Evolutionary conservation across 768 basidiomycete genomes (phyloP).

Genomic region (Lanmaoa pseudosensibilis): DNA sequence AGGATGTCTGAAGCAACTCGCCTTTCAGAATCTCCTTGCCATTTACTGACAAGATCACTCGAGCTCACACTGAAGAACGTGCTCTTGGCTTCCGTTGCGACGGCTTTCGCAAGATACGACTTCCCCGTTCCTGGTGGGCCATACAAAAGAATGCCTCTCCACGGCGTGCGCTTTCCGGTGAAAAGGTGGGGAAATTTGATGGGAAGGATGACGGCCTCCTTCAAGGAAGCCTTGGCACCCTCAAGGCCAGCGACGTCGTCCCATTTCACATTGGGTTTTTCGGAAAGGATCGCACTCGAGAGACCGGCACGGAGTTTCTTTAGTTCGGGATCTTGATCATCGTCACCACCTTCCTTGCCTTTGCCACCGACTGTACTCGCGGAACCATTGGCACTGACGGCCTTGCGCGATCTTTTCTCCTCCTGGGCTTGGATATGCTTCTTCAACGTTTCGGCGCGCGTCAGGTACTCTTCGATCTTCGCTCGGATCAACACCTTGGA

Average conservation of each 20-base stretch:
- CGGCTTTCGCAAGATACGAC: constrained; percentile 95
- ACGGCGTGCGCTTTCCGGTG: constrained; percentile 97
- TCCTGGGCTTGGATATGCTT: constrained; percentile 66
- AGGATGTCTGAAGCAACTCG: constrained; percentile 35
- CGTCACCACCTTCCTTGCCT: constrained; percentile 51
- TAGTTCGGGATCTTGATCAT: constrained; percentile 85
- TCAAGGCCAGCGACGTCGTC: constrained; percentile 98
- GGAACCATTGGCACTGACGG: constrained; percentile 50
- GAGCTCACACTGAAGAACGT: constrained; percentile 98
- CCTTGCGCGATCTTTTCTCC: constrained; percentile 54
- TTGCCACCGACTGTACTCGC: constrained; percentile 44
- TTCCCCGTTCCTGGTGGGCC: constrained; percentile 99
- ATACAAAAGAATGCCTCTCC: constrained; percentile 94
- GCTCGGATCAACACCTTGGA: constrained; percentile 80
- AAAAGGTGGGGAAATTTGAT: constrained; percentile 99
- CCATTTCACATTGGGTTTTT: constrained; percentile 96
- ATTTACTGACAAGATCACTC: constrained; percentile 95
- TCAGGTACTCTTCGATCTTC: constrained; percentile 91
- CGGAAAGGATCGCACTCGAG: constrained; percentile 82
- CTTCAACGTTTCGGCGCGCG: constrained; percentile 89
- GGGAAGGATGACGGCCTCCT: constrained; percentile 98
- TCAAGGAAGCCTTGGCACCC: constrained; percentile 90
- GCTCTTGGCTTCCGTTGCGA: constrained; percentile 98
- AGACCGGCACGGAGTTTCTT: constrained; percentile 96
- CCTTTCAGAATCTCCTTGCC: constrained; percentile 99